Conservation (phyloP, 345 rosid species). For the Cochlearia excelsa region DNA sequence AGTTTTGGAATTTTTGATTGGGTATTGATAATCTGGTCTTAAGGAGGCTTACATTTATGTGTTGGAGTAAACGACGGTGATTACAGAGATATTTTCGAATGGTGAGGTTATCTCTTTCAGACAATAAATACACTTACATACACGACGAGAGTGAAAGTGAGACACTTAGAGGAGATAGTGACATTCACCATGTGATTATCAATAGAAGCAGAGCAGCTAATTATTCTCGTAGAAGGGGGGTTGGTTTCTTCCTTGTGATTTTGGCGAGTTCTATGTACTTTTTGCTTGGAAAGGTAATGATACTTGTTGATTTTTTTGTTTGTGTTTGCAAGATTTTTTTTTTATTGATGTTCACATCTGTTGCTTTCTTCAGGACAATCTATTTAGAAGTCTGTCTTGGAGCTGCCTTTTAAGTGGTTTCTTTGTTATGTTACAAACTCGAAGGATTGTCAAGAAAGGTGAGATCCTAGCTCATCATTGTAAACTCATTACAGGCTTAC, state of each 20-base stretch:
- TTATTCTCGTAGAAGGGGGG: conserved; percentile 25
- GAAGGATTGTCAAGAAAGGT: conserved; percentile 66
- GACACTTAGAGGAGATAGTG: conserved; percentile 46
- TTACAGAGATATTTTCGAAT: conserved; percentile 26
- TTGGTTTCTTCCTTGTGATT: conserved; percentile 39
- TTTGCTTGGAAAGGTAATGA: conserved; percentile 49
- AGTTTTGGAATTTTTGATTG: conserved; percentile 1
- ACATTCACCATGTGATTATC: conserved; percentile 56
- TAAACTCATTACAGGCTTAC: neutral
- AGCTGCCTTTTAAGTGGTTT: conserved; percentile 49
- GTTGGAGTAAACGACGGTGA: conserved; percentile 18
- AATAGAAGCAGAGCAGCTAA: conserved; percentile 40
- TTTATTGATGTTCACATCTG: conserved; percentile 12
- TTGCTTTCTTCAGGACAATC: conserved; percentile 43
- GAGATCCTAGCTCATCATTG: conserved; percentile 13
- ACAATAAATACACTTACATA: conserved; percentile 44
- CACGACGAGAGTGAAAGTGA: conserved; percentile 44
- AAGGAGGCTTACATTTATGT: neutral
- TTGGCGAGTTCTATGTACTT: conserved; percentile 36
- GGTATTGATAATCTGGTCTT: conserved; percentile 20
- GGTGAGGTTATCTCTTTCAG: conserved; percentile 40
- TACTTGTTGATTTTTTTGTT: neutral
- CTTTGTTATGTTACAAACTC: conserved; percentile 39
- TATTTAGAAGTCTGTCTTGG: conserved; percentile 41
- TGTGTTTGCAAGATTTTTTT: neutral